phyloP scores from a whole-genome alignment of 768 basidiomycete genomes.

The Roridomyces roridus region DNA sequence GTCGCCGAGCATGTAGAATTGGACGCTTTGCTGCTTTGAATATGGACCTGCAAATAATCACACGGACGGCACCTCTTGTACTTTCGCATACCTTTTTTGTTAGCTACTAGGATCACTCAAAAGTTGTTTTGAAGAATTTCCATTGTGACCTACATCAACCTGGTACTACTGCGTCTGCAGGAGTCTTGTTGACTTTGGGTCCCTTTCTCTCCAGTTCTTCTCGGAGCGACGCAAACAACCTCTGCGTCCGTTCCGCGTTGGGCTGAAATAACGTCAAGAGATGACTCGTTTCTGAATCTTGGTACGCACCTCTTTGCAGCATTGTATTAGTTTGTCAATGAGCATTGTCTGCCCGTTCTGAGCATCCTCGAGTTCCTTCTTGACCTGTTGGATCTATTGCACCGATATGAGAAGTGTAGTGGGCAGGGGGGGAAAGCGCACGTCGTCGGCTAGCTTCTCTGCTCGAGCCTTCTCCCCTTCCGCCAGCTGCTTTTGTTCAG shows the following conservation, averaged over 20 bases:
- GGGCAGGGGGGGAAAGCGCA: conserved; percentile 39
- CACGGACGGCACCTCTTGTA: conserved; percentile 26
- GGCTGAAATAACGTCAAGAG: conserved; percentile 51
- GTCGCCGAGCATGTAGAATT: conserved; percentile 73
- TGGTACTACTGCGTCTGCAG: conserved; percentile 49
- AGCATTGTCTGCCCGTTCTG: conserved; percentile 80
- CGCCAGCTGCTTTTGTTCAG: conserved; percentile 85
- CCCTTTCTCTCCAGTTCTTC: conserved; percentile 84
- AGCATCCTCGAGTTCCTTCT: conserved; percentile 80
- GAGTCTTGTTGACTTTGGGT: conserved; percentile 48
- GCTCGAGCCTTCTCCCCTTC: conserved; percentile 75
- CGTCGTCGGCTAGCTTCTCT: conserved; percentile 78
- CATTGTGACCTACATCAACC: conserved; percentile 40
- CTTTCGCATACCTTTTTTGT: conserved; percentile 25
- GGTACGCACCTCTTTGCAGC: conserved; percentile 81
- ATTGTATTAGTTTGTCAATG: conserved; percentile 83
- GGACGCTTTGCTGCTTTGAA: conserved; percentile 68
- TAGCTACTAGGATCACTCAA: conserved; percentile 15
- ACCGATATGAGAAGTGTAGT: conserved; percentile 22
- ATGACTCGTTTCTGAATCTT: neutral
- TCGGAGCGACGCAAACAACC: conserved; percentile 78
- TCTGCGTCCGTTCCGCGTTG: conserved; percentile 83
- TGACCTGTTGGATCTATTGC: conserved; percentile 66
- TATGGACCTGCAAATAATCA: conserved; percentile 27
- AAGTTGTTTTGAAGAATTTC: conserved; percentile 14